Conservation (phyloP, 352 stramenopile species). For the Pythium phragmitis region DNA sequence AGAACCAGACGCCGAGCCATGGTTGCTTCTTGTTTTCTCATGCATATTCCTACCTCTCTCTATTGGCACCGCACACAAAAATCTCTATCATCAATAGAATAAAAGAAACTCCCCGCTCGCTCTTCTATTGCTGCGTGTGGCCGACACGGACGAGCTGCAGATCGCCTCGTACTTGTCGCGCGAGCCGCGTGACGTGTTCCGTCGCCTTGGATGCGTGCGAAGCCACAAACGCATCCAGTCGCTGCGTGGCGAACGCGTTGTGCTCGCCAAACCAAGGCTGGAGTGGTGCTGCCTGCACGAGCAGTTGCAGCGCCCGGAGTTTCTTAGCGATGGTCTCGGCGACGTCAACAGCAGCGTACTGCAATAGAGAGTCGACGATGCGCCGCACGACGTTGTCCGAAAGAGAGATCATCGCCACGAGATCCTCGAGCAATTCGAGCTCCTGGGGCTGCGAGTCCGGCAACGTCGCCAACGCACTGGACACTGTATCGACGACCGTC, state of each 20-base stretch:
- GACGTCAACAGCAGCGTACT: constrained; percentile 18
- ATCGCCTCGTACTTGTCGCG: constrained; percentile 59
- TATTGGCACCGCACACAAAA: background rate
- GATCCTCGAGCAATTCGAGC: constrained; percentile 23
- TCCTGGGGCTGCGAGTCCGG: constrained; percentile 22
- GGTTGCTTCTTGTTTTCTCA: background rate
- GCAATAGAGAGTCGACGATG: constrained; percentile 25
- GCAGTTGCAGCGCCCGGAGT: constrained; percentile 47
- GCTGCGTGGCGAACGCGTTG: constrained; percentile 29
- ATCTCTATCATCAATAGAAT: constrained; percentile 5
- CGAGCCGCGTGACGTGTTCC: constrained; percentile 38
- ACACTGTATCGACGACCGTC: constrained; percentile 15
- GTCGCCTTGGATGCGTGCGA: constrained; percentile 24
- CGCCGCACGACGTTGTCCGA: constrained; percentile 22
- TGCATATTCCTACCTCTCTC: background rate
- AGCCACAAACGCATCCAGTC: constrained; percentile 28
- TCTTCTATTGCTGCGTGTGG: constrained; percentile 15
- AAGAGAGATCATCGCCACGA: constrained; percentile 21
- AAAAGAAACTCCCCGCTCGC: too few species aligned
- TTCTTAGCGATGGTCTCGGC: constrained; percentile 25
- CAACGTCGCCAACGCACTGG: constrained; percentile 15
- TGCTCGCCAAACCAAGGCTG: constrained; percentile 35
- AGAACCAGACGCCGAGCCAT: constrained; percentile 25
- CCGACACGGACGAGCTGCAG: constrained; percentile 56
- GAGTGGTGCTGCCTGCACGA: constrained; percentile 43